Evolutionary conservation across 108 stramenopile species (phyloP), one percentile per base, ranked within the genome.

Genomic region (Nitzschia inconspicua): DNA sequence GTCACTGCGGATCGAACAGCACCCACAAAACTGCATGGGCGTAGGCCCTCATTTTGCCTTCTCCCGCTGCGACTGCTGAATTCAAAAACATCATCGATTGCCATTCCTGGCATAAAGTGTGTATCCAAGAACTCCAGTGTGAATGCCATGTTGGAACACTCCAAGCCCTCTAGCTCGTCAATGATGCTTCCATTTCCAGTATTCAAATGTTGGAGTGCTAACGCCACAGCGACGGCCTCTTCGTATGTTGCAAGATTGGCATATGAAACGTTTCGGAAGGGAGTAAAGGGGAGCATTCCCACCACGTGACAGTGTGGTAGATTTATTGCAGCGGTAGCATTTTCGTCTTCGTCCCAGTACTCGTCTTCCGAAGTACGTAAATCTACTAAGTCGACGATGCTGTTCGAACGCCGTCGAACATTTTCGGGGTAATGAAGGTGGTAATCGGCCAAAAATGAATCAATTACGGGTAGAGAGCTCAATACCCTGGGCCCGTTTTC

Each of bases 1-100:
- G 72, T 60, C 3, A 75, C 63, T 0, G 63, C 14, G 6, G 75
- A 77, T 7, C 61, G 32, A 36, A 34, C 37, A 14, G 63, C 77
- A 8, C 83, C 83, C 1, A 80, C 10, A 50, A 78, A 80, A 10
- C 77, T 76, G 43, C 77, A 78, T 10, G 83, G 76, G 8, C 16
- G 16, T 0, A 20, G 22, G 8, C 44, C 44, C 8, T 8, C 8
- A 11, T 46, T 18, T 16, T 11, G 8, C n/a, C n/a, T n/a, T n/a
- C n/a, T n/a, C 22, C 9, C 8, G 16, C 8, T 46, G 16, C 44
- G 10, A 8, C 16, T 20, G 18, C 8, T 46, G 44, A 46, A 16
- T 9, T 18, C 18, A 18, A 46, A 46, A 8, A 51, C 25, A 0
- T 51, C 50, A 10, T 51, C 50, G 14, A 51, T 29, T 23, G 25